Percentiles rank a stretch among this genome's conserved stretches.
These are phyloP conservation scores for Phytophthora citricola DNA, from an alignment of 352 stramenopile genomes.

Conservation along the genomic window DNA sequence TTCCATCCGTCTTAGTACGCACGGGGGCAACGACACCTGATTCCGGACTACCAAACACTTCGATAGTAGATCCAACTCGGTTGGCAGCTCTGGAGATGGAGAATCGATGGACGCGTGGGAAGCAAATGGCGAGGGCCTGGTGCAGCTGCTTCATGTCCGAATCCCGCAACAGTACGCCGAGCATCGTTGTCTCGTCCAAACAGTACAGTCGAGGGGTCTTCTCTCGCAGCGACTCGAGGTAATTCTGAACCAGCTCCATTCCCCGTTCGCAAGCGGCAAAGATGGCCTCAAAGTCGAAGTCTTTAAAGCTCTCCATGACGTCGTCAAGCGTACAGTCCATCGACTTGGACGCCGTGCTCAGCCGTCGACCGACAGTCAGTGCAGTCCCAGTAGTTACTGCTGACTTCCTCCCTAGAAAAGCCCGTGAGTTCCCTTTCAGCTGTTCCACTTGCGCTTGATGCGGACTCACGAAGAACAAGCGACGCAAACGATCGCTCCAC, in stretches of 20 bases:
- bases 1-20: conserved; percentile 19
- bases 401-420: conserved; percentile 13
- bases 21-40: background rate
- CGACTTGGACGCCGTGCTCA: conserved; percentile 15
- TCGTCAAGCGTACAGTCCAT: conserved; percentile 48
- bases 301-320: conserved; percentile 52
- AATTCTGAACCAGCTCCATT: conserved; percentile 44
- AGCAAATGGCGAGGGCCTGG: conserved; percentile 43
- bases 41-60: conserved; percentile 25
- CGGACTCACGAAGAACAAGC: conserved; percentile 48
- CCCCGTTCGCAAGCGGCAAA: conserved; percentile 47
- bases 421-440: conserved; percentile 4
- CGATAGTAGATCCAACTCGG: conserved; percentile 27
- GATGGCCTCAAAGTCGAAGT: conserved; percentile 62
- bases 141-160: conserved; percentile 41
- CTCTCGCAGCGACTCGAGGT: conserved; percentile 44
- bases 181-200: conserved; percentile 45
- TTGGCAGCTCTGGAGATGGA: conserved; percentile 21
- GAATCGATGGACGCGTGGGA: conserved; percentile 49
- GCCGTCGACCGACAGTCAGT: conserved; percentile 6
- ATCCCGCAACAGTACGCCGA: conserved; percentile 52
- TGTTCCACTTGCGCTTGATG: conserved; percentile 13
- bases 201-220: conserved; percentile 50
- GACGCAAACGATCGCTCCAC: conserved; percentile 53
- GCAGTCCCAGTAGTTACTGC: background rate